Conservation (phyloP, 1,284 basidiomycete genomes). For the Salmacisia buchloeana region DNA sequence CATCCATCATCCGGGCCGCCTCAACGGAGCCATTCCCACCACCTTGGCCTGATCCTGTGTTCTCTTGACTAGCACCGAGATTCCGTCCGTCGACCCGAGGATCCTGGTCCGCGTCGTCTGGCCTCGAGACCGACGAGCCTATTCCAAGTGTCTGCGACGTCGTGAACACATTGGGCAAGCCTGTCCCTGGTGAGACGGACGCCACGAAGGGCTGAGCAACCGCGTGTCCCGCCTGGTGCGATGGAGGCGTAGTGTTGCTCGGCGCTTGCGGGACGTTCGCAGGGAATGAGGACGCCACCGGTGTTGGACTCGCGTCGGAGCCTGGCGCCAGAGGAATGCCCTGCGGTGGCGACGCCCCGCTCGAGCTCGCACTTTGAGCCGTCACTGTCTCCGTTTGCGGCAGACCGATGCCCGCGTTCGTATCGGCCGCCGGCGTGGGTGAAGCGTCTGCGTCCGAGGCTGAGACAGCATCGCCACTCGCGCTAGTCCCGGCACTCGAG, state of each 20-base stretch:
- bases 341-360: not conserved
- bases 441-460: not conserved
- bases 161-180: not conserved
- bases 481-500: not conserved
- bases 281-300: not conserved
- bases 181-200: not conserved
- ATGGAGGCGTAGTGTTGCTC: not conserved
- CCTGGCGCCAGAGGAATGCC: not conserved
- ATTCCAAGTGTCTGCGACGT: not conserved
- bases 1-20: not conserved
- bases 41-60: too few relatives aligned
- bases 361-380: too few relatives aligned
- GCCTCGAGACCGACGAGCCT: too few relatives aligned
- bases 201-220: not conserved
- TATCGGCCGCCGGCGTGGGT: not conserved
- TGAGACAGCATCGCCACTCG: not conserved
- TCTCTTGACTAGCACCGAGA: too few relatives aligned
- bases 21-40: too few relatives aligned
- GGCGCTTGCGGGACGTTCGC: not conserved
- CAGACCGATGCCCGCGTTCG: not conserved
- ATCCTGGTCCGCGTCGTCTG: too few relatives aligned
- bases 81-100: too few relatives aligned
- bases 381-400: constrained; percentile 1
- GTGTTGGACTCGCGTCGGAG: not conserved
- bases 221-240: not conserved